Evolutionary conservation across 306 rosid species (phyloP).

Genomic region (Crataegus laevigata): DNA sequence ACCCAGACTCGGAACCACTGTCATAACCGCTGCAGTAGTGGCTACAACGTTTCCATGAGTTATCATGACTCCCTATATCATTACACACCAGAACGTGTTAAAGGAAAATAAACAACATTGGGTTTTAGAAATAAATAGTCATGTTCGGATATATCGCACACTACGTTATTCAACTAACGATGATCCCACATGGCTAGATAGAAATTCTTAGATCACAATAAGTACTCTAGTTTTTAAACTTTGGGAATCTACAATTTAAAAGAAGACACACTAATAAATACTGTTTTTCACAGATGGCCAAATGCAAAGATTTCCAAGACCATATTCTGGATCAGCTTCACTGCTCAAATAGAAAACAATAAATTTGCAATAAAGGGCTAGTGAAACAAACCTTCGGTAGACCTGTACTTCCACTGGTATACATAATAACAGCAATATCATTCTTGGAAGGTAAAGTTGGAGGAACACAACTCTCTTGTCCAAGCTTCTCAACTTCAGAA

Average conservation of each 20-base stretch:
- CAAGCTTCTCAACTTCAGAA: conserved; percentile 73
- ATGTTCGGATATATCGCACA: neutral
- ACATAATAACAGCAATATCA: conserved; percentile 71
- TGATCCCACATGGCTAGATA: neutral
- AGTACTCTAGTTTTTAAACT: neutral
- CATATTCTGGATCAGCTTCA: neutral
- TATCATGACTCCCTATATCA: conserved; percentile 85
- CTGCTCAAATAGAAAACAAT: conserved; percentile 13
- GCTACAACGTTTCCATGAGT: conserved; percentile 88
- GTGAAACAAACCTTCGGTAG: conserved; percentile 72
- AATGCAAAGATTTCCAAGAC: neutral
- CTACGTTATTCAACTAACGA: neutral
- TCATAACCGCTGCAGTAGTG: conserved; percentile 69
- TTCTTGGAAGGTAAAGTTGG: conserved; percentile 74
- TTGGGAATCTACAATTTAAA: neutral
- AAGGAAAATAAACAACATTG: neutral
- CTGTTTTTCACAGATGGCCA: neutral
- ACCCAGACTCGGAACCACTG: conserved; percentile 58
- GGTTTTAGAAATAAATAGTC: neutral
- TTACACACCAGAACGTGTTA: conserved; percentile 14
- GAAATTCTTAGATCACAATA: neutral
- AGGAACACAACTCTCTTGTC: conserved; percentile 42
- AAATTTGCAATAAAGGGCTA: conserved; percentile 5
- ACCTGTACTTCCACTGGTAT: conserved; percentile 94
- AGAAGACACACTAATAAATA: neutral